Percentiles rank a stretch among this genome's conserved stretches.
Conservation (phyloP, 164 flowering plant species). For the Aristolochia contorta region DNA sequence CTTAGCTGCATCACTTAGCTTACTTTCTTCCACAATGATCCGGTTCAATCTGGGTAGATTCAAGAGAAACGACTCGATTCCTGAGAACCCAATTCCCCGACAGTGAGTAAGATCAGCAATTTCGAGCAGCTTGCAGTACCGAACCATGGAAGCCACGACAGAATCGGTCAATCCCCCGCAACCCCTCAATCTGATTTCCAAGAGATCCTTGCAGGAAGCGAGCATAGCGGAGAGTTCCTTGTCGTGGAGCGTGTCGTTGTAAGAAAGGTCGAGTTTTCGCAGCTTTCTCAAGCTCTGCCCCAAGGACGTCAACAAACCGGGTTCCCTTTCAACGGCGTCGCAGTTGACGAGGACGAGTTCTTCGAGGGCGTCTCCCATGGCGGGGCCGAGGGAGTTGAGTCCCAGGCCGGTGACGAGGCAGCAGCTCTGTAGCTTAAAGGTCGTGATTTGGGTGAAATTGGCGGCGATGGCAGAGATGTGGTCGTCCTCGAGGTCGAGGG, state of each 20-base stretch:
- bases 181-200: slow-evolving; percentile 57
- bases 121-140: slow-evolving; percentile 44
- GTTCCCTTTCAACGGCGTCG: slow-evolving; percentile 60
- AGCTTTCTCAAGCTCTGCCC: slow-evolving; percentile 52
- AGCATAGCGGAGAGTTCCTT: slow-evolving; percentile 63
- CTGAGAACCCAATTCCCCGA: slow-evolving; percentile 30
- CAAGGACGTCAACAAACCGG: slow-evolving; percentile 57
- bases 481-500: slow-evolving; percentile 61
- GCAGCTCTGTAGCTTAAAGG: slow-evolving; percentile 64
- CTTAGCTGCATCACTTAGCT: slow-evolving; percentile 46
- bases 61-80: slow-evolving; percentile 38
- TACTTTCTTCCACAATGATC: slow-evolving; percentile 48
- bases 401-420: slow-evolving; percentile 73
- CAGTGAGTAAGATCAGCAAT: slow-evolving; percentile 42
- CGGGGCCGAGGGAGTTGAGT: slow-evolving; percentile 29
- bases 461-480: slow-evolving; percentile 43
- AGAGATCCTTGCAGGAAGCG: slow-evolving; percentile 40
- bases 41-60: slow-evolving; percentile 30
- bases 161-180: slow-evolving; percentile 33
- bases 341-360: slow-evolving; percentile 66
- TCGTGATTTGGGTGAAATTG: slow-evolving; percentile 31
- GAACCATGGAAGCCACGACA: slow-evolving; percentile 27
- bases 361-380: slow-evolving; percentile 30
- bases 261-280: slow-evolving; percentile 57
- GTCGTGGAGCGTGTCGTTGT: slow-evolving; percentile 58